Conservation (phyloP, 305 asterid species). For the Solanum hybrid region DNA sequence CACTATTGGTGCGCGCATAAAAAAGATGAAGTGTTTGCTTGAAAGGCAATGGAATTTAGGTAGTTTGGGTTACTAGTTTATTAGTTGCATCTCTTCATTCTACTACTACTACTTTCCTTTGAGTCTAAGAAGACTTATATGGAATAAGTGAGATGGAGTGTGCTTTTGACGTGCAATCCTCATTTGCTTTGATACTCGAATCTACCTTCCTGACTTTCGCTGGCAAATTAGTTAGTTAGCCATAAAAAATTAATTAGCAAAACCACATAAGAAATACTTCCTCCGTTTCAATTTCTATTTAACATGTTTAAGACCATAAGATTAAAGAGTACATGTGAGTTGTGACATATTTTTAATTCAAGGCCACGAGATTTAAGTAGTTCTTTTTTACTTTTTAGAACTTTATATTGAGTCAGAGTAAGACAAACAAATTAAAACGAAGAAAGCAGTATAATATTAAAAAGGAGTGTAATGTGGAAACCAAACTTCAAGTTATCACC, state of each 20-base stretch:
- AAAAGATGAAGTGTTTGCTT: conserved; percentile 44
- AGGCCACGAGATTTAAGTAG: neutral
- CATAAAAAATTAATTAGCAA: neutral
- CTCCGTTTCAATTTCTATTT: fast-evolving
- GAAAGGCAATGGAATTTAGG: conserved; percentile 58
- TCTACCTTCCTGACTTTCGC: conserved; percentile 38
- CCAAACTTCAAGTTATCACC: conserved; percentile 4
- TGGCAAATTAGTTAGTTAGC: conserved; percentile 13
- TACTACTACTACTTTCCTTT: conserved; percentile 26
- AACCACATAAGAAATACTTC: neutral
- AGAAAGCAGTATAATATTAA: neutral
- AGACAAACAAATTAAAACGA: neutral
- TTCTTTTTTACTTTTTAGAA: neutral
- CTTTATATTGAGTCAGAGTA: neutral
- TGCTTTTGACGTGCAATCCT: conserved; percentile 57
- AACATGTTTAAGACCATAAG: neutral
- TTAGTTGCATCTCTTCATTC: conserved; percentile 1
- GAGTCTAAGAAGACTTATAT: conserved; percentile 42
- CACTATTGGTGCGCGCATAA: neutral
- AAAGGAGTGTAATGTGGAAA: neutral
- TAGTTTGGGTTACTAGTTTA: conserved; percentile 15
- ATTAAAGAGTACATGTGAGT: neutral
- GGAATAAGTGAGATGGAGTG: conserved; percentile 60
- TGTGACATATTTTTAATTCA: neutral
- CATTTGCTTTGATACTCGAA: conserved; percentile 26